These are phyloP conservation scores for Arabis alpina DNA, from an alignment of 345 rosid species.

Conservation along the genomic window DNA sequence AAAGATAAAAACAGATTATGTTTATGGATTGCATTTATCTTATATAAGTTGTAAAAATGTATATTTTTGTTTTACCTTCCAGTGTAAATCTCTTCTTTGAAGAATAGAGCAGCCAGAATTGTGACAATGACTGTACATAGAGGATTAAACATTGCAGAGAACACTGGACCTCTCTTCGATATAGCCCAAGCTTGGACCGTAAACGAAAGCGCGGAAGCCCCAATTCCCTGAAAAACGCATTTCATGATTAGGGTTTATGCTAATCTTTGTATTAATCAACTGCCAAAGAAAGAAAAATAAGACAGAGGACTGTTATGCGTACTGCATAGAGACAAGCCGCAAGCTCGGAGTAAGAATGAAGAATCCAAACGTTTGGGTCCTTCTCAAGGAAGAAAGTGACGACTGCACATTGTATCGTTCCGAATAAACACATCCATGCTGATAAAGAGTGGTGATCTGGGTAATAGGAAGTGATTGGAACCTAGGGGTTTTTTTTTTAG, in stretches of 20 bases:
- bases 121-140: conserved; percentile 62
- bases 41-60: neutral
- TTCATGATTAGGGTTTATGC: neutral
- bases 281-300: neutral
- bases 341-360: conserved; percentile 56
- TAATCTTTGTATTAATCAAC: conserved; percentile 4
- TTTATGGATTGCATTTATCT: neutral
- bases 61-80: conserved; percentile 49
- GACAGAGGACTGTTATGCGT: conserved; percentile 27
- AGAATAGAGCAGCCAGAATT: conserved; percentile 57
- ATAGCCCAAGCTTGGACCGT: conserved; percentile 67
- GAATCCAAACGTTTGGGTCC: conserved; percentile 54
- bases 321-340: conserved; percentile 52
- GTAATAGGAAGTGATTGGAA: conserved; percentile 56
- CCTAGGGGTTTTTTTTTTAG: conserved; percentile 46
- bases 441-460: conserved; percentile 65
- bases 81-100: conserved; percentile 54
- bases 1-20: conserved; percentile 6
- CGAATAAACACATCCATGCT: conserved; percentile 81
- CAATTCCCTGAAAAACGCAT: conserved; percentile 43
- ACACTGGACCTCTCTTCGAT: conserved; percentile 63
- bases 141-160: conserved; percentile 69
- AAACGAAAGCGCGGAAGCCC: conserved; percentile 58
- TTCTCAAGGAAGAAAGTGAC: conserved; percentile 54
- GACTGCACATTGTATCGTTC: conserved; percentile 58